Evolutionary conservation across 352 stramenopile genomes (phyloP), one percentile per base, ranked within the genome.

Genomic region (Phytophthora pisi): DNA sequence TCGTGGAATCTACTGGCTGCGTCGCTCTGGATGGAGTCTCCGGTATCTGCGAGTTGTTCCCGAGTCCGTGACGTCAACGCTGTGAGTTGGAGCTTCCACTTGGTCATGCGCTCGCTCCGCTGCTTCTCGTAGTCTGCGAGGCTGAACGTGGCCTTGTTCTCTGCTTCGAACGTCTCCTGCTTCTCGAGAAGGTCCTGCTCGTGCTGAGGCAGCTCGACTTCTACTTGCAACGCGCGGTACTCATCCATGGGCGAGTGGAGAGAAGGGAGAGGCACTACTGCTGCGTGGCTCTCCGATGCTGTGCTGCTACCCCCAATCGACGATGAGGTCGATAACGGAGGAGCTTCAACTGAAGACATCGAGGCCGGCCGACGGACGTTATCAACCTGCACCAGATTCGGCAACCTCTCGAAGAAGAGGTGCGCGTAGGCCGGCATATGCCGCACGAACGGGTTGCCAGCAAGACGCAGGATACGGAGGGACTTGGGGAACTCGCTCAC

Each of bases 351-450:
- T 40, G 66, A 64, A 18, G 31, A 50, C 20, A 46, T 28, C 8
- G 68, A 61, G 0, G 61, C 64, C 6, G 61, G 60, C 15, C 81
- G 81, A 46, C 79, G 79, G 36, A 80, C 81, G 11, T 85, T 72
- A 26, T 90, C 80, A 42, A 92, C 69, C 34, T 91, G 77, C 13
- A 84, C 68, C 3, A 92, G 68, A 30, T 82, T 84, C 15, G 84
- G 81, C n/a, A 92, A 61, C 31, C 67, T 64, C 47, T 89, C 79
- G 38, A 92, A 92, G 59, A 90, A 79, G 6, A 85, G 61, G 30
- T 80, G 67, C 26, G 79, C 81, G 53, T 90, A 90, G 11, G 72
- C 67, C 7, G 82, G 84, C 65, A 82, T 88, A 66, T 82, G 74
- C 5, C 70, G 64, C 2, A 82, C 61, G 56, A 90, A 90, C 20